A percentile compares a stretch with the other conserved stretches of the same genome.
phyloP scores from a whole-genome alignment of 1,284 basidiomycete species.

The Inonotus hispidus region DNA sequence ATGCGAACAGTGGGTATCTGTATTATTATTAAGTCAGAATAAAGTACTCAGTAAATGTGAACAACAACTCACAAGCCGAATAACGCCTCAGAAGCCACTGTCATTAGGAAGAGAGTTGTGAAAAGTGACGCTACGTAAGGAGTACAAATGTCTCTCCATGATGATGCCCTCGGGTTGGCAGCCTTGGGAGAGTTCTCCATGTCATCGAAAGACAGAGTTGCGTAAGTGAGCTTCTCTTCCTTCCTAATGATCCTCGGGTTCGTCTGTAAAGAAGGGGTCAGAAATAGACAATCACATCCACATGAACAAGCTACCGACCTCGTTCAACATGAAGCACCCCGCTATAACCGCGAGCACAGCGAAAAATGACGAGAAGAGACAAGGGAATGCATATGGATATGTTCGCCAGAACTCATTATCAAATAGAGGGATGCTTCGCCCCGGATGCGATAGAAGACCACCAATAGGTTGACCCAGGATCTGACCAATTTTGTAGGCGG shows the following conservation, averaged over 20 bases:
- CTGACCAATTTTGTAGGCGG: slow-evolving; percentile 18
- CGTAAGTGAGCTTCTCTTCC: background rate
- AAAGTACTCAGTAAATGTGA: background rate
- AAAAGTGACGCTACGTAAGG: slow-evolving; percentile 15
- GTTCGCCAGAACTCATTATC: slow-evolving; percentile 21
- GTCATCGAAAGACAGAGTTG: background rate
- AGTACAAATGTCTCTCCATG: slow-evolving; percentile 9
- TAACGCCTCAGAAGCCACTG: slow-evolving; percentile 19
- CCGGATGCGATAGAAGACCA: slow-evolving; percentile 23
- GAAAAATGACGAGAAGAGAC: slow-evolving; percentile 21
- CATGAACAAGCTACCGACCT: slow-evolving; percentile 15
- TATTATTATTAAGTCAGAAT: background rate
- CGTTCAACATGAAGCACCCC: slow-evolving; percentile 20
- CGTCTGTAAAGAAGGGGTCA: slow-evolving; percentile 1
- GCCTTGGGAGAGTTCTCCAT: background rate
- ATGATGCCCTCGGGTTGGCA: background rate
- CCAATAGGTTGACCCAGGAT: slow-evolving; percentile 22
- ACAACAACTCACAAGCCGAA: slow-evolving; percentile 16
- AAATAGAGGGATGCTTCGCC: slow-evolving; percentile 20
- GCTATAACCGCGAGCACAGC: slow-evolving; percentile 20
- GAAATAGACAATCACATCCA: background rate
- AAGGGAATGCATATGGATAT: slow-evolving; percentile 25
- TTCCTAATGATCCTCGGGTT: background rate
- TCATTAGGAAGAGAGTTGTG: slow-evolving; percentile 16
- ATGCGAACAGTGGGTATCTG: slow-evolving; percentile 25